A percentile compares a stretch with the other conserved stretches of the same genome.
phyloP scores from a whole-genome alignment of 2,329 filamentous ascomycete species.

The Talaromyces sp. region DNA sequence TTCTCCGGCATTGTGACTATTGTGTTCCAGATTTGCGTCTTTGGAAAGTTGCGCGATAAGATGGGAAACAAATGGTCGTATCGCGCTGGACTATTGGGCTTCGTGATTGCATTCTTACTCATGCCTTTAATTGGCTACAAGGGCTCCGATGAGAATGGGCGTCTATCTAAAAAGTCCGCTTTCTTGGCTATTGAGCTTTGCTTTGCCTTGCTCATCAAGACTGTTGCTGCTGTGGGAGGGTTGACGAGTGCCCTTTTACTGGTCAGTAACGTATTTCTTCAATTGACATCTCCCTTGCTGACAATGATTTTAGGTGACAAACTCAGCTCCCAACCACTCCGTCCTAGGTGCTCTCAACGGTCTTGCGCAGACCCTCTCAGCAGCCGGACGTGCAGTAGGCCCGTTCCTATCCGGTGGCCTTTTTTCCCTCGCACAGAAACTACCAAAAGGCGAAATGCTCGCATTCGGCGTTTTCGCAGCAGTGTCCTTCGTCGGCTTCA shows the following conservation, averaged over 20 bases:
- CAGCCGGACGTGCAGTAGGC: conserved; percentile 81
- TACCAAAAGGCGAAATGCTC: conserved; percentile 75
- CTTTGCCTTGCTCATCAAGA: conserved; percentile 78
- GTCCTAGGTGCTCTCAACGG: conserved; percentile 90
- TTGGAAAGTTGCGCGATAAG: conserved; percentile 72
- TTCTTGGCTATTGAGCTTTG: conserved; percentile 83
- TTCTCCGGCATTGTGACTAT: conserved; percentile 85
- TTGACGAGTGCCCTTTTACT: conserved; percentile 84
- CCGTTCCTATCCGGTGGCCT: conserved; percentile 85
- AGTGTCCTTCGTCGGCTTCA: conserved; percentile 75
- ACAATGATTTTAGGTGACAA: conserved; percentile 68
- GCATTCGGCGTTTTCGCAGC: conserved; percentile 87
- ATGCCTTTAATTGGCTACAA: conserved; percentile 90
- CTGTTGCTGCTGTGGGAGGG: conserved; percentile 83
- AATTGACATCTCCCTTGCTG: not conserved
- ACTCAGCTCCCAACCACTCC: conserved; percentile 81
- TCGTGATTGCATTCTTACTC: conserved; percentile 76
- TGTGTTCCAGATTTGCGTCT: conserved; percentile 82
- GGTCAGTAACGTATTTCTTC: conserved; percentile 52
- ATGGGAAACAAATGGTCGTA: conserved; percentile 87
- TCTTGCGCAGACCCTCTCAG: conserved; percentile 88
- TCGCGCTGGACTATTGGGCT: conserved; percentile 71
- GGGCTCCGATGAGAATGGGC: conserved; percentile 55
- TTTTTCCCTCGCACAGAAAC: conserved; percentile 73
- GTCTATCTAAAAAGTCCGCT: conserved; percentile 59